phyloP scores from a whole-genome alignment of 495 filamentous ascomycete species.

The Hamigera avellanea region DNA sequence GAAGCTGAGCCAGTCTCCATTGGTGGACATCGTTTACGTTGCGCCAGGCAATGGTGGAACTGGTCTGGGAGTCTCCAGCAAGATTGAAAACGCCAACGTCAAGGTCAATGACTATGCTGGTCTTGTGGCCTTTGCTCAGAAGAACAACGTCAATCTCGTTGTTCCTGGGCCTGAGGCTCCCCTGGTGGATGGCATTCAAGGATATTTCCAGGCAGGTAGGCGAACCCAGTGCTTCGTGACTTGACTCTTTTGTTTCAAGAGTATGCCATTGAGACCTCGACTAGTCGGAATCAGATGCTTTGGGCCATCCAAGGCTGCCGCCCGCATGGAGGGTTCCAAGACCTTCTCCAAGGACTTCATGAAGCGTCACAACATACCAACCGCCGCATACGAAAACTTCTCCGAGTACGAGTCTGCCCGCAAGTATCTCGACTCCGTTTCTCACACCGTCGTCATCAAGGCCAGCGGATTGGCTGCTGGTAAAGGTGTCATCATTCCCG shows the following conservation, averaged over 20 bases:
- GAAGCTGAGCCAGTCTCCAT: constrained; percentile 76
- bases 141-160: constrained; percentile 68
- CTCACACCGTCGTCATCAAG: constrained; percentile 79
- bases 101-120: constrained; percentile 63
- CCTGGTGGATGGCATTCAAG: constrained; percentile 82
- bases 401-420: constrained; percentile 65
- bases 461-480: constrained; percentile 78
- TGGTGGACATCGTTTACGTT: constrained; percentile 37
- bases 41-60: constrained; percentile 84
- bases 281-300: constrained; percentile 69
- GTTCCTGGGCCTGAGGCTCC: constrained; percentile 89
- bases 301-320: constrained; percentile 76
- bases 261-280: constrained; percentile 6
- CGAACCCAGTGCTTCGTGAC: background rate
- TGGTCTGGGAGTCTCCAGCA: constrained; percentile 44
- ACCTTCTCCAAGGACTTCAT: constrained; percentile 98
- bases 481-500: constrained; percentile 85
- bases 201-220: constrained; percentile 59
- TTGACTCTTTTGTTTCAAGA: background rate
- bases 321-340: constrained; percentile 90
- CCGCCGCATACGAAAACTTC: constrained; percentile 83
- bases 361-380: constrained; percentile 81
- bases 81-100: constrained; percentile 63
- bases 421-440: constrained; percentile 61
- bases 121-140: constrained; percentile 63